Percentiles rank a stretch among this genome's conserved stretches.
These are phyloP conservation scores for Rhodotorula sphaerocarpa DNA, from an alignment of 768 basidiomycete genomes.

Conservation along the genomic window DNA sequence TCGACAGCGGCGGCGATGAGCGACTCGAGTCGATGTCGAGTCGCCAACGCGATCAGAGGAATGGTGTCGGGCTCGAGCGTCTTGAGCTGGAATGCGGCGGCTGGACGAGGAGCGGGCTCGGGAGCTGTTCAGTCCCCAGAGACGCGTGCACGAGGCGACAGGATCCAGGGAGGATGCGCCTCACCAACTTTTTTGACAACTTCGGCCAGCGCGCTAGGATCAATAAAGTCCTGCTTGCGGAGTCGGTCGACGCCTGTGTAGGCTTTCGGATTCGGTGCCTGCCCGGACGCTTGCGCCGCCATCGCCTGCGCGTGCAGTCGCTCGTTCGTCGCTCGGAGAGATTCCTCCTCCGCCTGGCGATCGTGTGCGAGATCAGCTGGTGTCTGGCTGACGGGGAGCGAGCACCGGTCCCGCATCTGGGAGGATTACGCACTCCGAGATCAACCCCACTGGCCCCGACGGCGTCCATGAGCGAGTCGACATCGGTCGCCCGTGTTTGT, in stretches of 20 bases:
- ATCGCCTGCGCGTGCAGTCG: conserved; percentile 51
- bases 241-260: conserved; percentile 63
- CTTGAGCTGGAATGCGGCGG: conserved; percentile 26
- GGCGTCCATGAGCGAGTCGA: conserved; percentile 33
- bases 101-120: neutral
- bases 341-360: conserved; percentile 73
- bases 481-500: conserved; percentile 14
- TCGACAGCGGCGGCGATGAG: conserved; percentile 29
- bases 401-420: too few species aligned
- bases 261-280: conserved; percentile 8
- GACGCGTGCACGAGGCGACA: neutral
- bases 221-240: conserved; percentile 68
- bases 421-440: conserved; percentile 25
- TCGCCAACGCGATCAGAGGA: conserved; percentile 34
- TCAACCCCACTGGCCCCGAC: conserved; percentile 34
- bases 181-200: conserved; percentile 57
- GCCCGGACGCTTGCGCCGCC: conserved; percentile 40
- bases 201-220: conserved; percentile 56
- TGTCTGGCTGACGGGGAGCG: too few species aligned
- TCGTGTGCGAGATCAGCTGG: neutral
- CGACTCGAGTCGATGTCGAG: conserved; percentile 48
- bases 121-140: neutral
- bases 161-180: neutral
- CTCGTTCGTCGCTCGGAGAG: conserved; percentile 56
- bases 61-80: conserved; percentile 45